Base-by-base conservation (phyloP, 306 rosid genomes). In the Neltuma alba region DNA sequence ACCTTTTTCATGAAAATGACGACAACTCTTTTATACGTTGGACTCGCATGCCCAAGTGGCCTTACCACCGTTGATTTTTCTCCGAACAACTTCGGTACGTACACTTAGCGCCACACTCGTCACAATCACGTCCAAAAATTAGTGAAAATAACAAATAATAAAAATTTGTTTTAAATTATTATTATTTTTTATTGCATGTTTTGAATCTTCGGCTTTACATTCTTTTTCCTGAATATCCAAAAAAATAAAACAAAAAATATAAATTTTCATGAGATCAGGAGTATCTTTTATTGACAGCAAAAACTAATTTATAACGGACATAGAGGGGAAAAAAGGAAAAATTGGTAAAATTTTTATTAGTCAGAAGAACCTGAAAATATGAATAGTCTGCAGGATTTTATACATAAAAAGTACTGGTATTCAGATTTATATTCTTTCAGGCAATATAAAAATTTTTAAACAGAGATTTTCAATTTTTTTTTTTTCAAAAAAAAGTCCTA, bases 1-100 rank as follows among this genome's bases (percentile, higher is more conserved):
- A 68, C n/a, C 73, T 68, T 38, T 68, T 68, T 25, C 21, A 12
- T 41, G 54, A 68, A 40, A 68, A 68, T 40, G 73, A 68, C 73
- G 37, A n/a, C 6, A 33, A 62, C 16, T 61, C 50, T 67, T 6
- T 37, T 37, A 11, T 21, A 0, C 13, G 48, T 11, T n/a, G 48
- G 20, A 66, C 50, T 66, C 72, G 21, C 72, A n/a, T 6, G 27
- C 20, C 27, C 40, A 15, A 4, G 47, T 36, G 25, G 18, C 30
- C 30, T 66, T 38, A 10, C 25, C 34, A 23, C 73, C 73, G 0
- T 23, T 67, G 52, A 28, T 21, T 67, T 67, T 36, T 21, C 47
- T 20, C 28, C 40, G 18, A 38, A 30, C 74, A 38, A 34, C 58
- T 21, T 84, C 41, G 20, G 4, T 31, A 60, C 41, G 16, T 50